Percentiles rank a stretch among this genome's conserved stretches.
These are phyloP conservation scores for Chloranthus sessilifolius DNA, from an alignment of 164 flowering plant genomes.

Conservation along the genomic window DNA sequence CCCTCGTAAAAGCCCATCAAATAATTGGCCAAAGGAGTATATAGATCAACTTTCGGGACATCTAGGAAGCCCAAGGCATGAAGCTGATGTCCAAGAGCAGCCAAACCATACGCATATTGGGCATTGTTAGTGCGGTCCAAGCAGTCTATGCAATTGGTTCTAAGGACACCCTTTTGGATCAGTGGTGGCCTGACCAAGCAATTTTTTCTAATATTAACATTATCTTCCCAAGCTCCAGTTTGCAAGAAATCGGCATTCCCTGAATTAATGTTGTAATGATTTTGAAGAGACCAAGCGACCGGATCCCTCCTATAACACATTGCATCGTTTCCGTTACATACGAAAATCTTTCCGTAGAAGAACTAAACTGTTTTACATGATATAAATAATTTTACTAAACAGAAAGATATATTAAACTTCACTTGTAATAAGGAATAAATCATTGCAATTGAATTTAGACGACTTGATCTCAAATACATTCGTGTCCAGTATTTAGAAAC, in stretches of 20 bases:
- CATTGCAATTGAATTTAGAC: too few relatives aligned
- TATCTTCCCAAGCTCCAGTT: conserved; percentile 19
- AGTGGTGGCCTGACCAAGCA: conserved; percentile 26
- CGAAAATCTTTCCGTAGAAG: too few relatives aligned
- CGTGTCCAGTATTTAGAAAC: too few relatives aligned
- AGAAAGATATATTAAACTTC: too few relatives aligned
- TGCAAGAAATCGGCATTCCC: conserved; percentile 27
- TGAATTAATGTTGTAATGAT: conserved; percentile 12
- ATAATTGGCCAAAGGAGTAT: conserved; percentile 44
- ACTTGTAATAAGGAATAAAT: too few relatives aligned
- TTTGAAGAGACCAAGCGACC: conserved; percentile 21
- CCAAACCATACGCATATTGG: conserved; percentile 68
- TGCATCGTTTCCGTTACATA: too few relatives aligned
- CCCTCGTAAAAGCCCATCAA: conserved; percentile 54
- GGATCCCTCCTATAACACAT: conserved; percentile 30
- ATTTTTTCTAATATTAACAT: conserved; percentile 11
- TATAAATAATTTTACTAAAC: too few relatives aligned
- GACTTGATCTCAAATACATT: too few relatives aligned
- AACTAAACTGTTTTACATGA: too few relatives aligned
- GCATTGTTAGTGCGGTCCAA: conserved; percentile 83
- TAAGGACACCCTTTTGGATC: conserved; percentile 47
- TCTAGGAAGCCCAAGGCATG: conserved; percentile 43
- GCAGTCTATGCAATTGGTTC: conserved; percentile 85
- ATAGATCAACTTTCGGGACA: conserved; percentile 31
- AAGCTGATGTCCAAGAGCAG: conserved; percentile 62